Conservation (phyloP, 2,329 filamentous ascomycete species). For the Lachnellula occidentalis region DNA sequence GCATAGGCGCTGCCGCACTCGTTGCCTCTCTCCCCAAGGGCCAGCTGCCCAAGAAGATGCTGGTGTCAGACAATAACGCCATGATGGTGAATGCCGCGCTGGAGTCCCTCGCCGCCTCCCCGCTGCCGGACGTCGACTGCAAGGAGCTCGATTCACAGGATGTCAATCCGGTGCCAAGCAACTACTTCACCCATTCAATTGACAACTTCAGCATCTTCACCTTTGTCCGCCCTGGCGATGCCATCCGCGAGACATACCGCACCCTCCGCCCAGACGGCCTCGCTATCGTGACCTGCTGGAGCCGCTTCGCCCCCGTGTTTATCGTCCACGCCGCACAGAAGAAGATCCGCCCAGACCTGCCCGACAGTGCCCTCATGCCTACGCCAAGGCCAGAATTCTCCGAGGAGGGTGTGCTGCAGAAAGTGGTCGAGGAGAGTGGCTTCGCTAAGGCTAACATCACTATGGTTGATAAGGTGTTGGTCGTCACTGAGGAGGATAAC, state of each 20-base stretch:
- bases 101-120: conserved; percentile 25
- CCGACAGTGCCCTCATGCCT: conserved; percentile 13
- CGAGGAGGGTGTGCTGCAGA: neutral
- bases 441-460: neutral
- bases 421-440: neutral
- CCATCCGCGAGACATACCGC: conserved; percentile 28
- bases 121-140: conserved; percentile 23
- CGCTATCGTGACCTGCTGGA: conserved; percentile 24
- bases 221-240: conserved; percentile 20
- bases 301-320: conserved; percentile 22
- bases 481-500: conserved; percentile 25
- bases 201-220: conserved; percentile 32
- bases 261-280: conserved; percentile 29
- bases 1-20: conserved; percentile 25
- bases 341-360: conserved; percentile 26
- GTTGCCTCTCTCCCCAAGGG: conserved; percentile 23
- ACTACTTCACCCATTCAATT: conserved; percentile 27
- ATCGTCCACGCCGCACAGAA: conserved; percentile 29
- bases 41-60: conserved; percentile 25
- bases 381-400: neutral
- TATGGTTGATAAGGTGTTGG: neutral
- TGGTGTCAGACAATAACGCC: conserved; percentile 27
- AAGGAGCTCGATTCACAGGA: conserved; percentile 15
- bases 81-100: conserved; percentile 28
- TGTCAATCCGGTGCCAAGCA: conserved; percentile 13